These are phyloP conservation scores for Rhizophagus sp. DNA, from an alignment of 192 early-diverging fungal species.

Conservation along the genomic window DNA sequence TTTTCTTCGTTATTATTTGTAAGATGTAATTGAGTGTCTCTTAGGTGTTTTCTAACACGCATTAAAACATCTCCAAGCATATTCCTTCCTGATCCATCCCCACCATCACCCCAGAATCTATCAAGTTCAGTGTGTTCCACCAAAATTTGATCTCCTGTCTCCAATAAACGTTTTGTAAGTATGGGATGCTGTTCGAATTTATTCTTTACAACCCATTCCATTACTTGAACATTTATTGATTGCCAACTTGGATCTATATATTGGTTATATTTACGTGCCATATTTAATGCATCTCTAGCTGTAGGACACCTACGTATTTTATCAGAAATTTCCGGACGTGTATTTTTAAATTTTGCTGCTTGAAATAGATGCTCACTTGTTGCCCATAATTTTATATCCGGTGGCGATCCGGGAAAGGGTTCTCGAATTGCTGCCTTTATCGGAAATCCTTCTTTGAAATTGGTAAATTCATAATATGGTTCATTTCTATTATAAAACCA, in stretches of 20 bases:
- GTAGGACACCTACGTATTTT: neutral
- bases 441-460: constrained; percentile 29
- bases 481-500: constrained; percentile 35
- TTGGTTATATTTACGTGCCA: constrained; percentile 13
- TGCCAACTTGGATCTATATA: constrained; percentile 44
- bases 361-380: constrained; percentile 36
- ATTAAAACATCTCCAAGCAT: constrained; percentile 44
- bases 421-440: constrained; percentile 13
- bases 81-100: constrained; percentile 48
- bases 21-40: neutral
- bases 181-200: constrained; percentile 46
- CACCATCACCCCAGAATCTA: constrained; percentile 55
- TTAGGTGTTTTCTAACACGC: constrained; percentile 36
- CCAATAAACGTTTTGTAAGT: constrained; percentile 33
- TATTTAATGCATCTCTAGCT: constrained; percentile 34
- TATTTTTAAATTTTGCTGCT: constrained; percentile 29
- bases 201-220: constrained; percentile 37
- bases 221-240: constrained; percentile 44
- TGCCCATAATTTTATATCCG: constrained; percentile 13
- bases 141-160: constrained; percentile 37
- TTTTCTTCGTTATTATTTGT: neutral
- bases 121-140: constrained; percentile 49
- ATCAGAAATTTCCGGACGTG: constrained; percentile 7
- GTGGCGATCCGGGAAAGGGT: neutral
- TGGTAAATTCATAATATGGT: constrained; percentile 31